Conservation (phyloP, 2,329 filamentous ascomycete genomes). For the Lithohypha guttulata region DNA sequence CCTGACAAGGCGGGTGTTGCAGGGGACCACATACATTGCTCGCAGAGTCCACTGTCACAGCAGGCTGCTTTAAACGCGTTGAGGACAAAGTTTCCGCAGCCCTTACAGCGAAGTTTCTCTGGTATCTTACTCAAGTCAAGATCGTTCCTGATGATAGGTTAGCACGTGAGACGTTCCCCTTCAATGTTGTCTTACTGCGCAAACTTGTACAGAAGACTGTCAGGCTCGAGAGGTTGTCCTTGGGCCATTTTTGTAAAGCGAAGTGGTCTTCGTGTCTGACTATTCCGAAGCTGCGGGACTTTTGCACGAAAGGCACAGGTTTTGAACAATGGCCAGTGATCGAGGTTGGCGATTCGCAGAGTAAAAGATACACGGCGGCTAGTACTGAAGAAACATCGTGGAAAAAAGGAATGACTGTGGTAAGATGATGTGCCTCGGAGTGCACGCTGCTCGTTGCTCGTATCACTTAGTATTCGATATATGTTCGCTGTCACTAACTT, state of each 20-base stretch:
- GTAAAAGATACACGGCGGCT: no score
- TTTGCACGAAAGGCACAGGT: no score
- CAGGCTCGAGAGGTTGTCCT: slow-evolving; percentile 1
- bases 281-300: no score
- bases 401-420: slow-evolving; percentile 6
- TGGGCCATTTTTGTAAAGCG: no score
- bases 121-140: slow-evolving; percentile 74
- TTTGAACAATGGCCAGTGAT: background rate
- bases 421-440: background rate
- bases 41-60: slow-evolving; percentile 91
- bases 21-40: slow-evolving; percentile 55
- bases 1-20: no score
- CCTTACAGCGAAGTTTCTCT: slow-evolving; percentile 90
- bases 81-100: slow-evolving; percentile 80
- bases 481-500: no score
- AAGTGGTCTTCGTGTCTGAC: no score
- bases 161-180: no score
- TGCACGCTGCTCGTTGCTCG: background rate
- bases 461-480: background rate
- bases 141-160: slow-evolving; percentile 51
- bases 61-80: slow-evolving; percentile 88
- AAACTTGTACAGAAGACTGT: slow-evolving; percentile 18
- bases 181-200: slow-evolving; percentile 20
- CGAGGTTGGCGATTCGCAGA: background rate
- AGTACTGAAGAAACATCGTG: slow-evolving; percentile 1